Base-by-base conservation (phyloP, 352 stramenopile genomes). In the Peronospora destructor region DNA sequence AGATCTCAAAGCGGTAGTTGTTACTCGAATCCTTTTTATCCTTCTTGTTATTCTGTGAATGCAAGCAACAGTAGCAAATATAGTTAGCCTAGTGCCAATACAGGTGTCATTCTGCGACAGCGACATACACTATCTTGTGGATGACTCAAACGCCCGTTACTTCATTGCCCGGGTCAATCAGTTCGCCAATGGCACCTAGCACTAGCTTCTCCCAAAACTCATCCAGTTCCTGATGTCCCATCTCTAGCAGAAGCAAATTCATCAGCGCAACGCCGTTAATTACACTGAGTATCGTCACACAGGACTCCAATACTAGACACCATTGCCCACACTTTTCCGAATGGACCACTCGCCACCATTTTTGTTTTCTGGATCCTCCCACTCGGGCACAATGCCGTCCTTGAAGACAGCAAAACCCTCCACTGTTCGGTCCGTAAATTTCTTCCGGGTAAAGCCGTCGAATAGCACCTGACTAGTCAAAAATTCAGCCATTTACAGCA, bases 401-500 rank as follows among this genome's bases (percentile, higher is more conserved):
- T 92, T 94, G 68, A 96, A 96, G 26, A 96, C 71, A 14, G 81
- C 89, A 51, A 97, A 97, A 49, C 94, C 94, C 65, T 97, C 91
- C 47, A 98, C 82, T 26, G 86, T 85, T 42, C 91, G 89, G 49
- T 93, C 77, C n/a, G 76, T 69, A 36, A 98, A 86, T 62, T 94
- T 92, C 71, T 97, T 97, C 39, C 80, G 75, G 34, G 69, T 83
- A 48, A 87, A 87, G 29, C 81, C 81, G 47, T 92, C 81, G 49
- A 87, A 87, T 17, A 92, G 64, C 52, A 87, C 78, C 45, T 90
- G 73, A 42, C 78, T 89, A 46, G n/a, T 17, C 47, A 6, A 19
- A 3, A 40, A 16, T 5, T 13, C 2, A 14, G 34, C 39, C 28
- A 41, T 16, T 14, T 6, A 23, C 17, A 7, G 11, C 9, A 29